Conservation (phyloP, 495 filamentous ascomycete species). For the Elasticomyces elasticus region DNA sequence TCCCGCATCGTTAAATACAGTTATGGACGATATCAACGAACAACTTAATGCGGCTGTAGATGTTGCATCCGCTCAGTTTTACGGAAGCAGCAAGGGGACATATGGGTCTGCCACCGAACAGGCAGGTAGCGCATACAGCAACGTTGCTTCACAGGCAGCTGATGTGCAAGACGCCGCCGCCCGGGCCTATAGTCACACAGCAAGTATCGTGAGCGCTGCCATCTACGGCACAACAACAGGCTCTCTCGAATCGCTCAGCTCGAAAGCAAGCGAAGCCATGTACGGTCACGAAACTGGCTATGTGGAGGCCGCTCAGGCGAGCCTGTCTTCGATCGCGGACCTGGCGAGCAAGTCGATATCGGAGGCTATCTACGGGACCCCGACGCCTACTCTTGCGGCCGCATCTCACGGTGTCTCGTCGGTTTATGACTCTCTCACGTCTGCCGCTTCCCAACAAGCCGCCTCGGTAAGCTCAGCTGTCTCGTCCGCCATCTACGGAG, state of each 20-base stretch:
- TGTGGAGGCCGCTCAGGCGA: conserved; percentile 39
- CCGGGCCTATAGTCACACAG: conserved; percentile 40
- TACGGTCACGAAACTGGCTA: conserved; percentile 46
- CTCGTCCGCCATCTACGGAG: conserved; percentile 31
- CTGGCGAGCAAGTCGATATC: conserved; percentile 42
- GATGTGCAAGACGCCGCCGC: conserved; percentile 34
- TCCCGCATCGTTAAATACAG: conserved; percentile 48
- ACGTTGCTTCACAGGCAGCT: conserved; percentile 26
- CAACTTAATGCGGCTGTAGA: conserved; percentile 50
- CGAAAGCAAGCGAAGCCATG: conserved; percentile 43
- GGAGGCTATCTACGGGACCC: conserved; percentile 46
- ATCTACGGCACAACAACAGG: conserved; percentile 51
- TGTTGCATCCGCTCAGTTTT: conserved; percentile 50
- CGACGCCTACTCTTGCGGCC: conserved; percentile 33
- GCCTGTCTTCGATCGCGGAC: conserved; percentile 41
- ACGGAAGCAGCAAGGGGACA: conserved; percentile 48
- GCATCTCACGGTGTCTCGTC: conserved; percentile 30
- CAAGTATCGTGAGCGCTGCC: conserved; percentile 41
- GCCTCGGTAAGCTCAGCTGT: conserved; percentile 15
- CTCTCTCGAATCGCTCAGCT: conserved; percentile 42
- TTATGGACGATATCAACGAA: conserved; percentile 45
- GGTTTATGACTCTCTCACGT: conserved; percentile 30
- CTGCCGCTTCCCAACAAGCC: conserved; percentile 33
- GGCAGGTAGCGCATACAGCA: conserved; percentile 40
- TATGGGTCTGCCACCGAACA: conserved; percentile 45